Evolutionary conservation across 768 basidiomycete species (phyloP), one percentile per base, ranked within the genome.

Genomic region (Amanita polypyramis): DNA sequence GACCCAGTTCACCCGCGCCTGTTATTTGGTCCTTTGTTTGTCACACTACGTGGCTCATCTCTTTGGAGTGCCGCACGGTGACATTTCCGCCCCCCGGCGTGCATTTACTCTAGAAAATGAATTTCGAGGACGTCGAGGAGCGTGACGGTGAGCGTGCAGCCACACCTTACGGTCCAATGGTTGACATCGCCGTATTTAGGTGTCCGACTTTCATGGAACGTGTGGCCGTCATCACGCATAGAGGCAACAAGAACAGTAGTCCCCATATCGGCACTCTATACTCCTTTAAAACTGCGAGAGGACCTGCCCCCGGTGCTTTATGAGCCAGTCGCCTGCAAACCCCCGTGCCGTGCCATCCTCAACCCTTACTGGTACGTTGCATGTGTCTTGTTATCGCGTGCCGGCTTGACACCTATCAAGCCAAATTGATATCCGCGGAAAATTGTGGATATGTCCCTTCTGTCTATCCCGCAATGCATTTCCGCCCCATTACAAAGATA

Each of bases 371-470:
- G 94, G 93, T 93, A 58, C 52, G 76, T 69, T 10, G 27, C 25
- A 29, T 43, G 35, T 48, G 41, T 50, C 32, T 40, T 52, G n/a
- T 36, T 21, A 39, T 42, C 33, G 44, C 37, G 48, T 19, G 15
- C 43, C 33, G 43, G 25, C 48, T 35, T 57, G 47, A 55, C 34
- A 15, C 51, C 21, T 50, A 59, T 19, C 62, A n/a, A 98, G 96
- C 64, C 95, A 97, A 73, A 94, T 99, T 60, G 96, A 98, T 69
- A 91, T 97, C 54, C 81, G 96, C 58, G 95, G 88, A 57, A 98
- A 98, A 67, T 79, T 99, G 45, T 99, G 96, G 96, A 99, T 98
- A 55, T 99, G 96, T 60, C 96, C 96, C 3, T 98, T 99, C 72
- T 99, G 96, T 68, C 74, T 99, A 45, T 84, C 88, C 30, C 85